Conservation (phyloP, 108 stramenopile genomes). For the Aurantiochytrium sp. region DNA sequence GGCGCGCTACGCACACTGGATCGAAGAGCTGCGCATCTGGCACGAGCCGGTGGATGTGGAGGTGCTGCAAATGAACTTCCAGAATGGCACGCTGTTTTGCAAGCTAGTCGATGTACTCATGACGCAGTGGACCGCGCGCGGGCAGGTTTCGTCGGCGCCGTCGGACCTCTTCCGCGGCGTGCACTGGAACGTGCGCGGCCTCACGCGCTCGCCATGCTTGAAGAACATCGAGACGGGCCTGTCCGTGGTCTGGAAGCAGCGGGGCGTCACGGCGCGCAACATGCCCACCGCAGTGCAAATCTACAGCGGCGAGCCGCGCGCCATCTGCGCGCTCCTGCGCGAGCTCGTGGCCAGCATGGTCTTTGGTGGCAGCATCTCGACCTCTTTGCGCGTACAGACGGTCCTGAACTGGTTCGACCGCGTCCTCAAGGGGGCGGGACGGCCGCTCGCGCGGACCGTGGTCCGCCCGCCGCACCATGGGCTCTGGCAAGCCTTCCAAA, state of each 20-base stretch:
- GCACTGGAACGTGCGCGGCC: neutral
- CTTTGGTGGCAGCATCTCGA: neutral
- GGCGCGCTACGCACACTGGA: neutral
- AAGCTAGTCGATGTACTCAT: neutral
- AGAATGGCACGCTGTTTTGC: conserved; percentile 5
- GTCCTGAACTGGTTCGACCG: conserved; percentile 27
- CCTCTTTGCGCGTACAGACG: neutral
- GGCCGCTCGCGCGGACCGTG: neutral
- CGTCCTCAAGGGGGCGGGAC: neutral
- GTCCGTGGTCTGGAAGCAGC: neutral
- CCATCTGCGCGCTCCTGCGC: neutral
- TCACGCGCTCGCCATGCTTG: neutral
- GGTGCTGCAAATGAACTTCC: neutral
- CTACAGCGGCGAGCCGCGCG: neutral
- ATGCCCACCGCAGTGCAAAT: neutral
- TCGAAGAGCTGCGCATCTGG: neutral
- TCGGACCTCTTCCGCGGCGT: conserved; percentile 6
- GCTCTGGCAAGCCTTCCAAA: conserved; percentile 6
- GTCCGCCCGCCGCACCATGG: conserved; percentile 6
- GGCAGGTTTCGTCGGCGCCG: neutral
- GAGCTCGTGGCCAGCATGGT: neutral
- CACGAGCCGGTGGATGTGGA: neutral
- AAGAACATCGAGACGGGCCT: conserved; percentile 21
- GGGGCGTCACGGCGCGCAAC: neutral
- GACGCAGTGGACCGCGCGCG: neutral